Percentiles rank a stretch among this genome's conserved stretches.
Evolutionary conservation across 345 rosid genomes (phyloP).

Genomic region (Eucalyptus cloeziana): DNA sequence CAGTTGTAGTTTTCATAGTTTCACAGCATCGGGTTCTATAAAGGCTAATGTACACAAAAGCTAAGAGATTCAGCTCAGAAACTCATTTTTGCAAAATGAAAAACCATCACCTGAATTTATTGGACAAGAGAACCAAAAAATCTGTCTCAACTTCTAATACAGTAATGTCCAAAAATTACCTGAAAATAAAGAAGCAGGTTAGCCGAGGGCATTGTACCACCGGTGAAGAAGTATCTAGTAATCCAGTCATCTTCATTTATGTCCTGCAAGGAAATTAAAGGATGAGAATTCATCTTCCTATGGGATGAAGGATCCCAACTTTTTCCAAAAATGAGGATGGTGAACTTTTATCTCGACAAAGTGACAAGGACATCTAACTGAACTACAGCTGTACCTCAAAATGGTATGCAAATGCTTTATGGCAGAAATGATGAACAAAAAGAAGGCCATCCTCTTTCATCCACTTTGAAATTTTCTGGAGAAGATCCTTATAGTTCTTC

Average conservation of each 20-base stretch:
- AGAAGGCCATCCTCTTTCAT: constrained; percentile 69
- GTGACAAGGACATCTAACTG: not conserved
- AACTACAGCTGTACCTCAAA: constrained; percentile 43
- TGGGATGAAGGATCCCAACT: not conserved
- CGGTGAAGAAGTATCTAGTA: constrained; percentile 74
- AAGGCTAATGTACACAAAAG: not conserved
- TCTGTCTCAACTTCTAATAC: not conserved
- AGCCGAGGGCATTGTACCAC: constrained; percentile 89
- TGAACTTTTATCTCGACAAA: not conserved
- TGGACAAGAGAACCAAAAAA: not conserved
- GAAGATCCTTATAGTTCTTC: constrained; percentile 73
- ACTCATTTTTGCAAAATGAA: not conserved
- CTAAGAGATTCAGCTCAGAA: not conserved
- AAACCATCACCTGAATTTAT: not conserved
- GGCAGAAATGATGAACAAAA: constrained; percentile 85
- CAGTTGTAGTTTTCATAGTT: not conserved
- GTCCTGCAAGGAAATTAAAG: constrained; percentile 23
- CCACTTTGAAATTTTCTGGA: constrained; percentile 73
- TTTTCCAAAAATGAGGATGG: not conserved
- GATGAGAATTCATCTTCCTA: not conserved
- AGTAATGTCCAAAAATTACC: constrained; percentile 6
- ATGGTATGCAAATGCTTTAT: constrained; percentile 75
- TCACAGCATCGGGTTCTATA: not conserved
- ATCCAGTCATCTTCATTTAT: constrained; percentile 89
- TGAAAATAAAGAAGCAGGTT: constrained; percentile 87